Base-by-base conservation (phyloP, 2,329 filamentous ascomycete genomes). In the Erysiphe pulchra region DNA sequence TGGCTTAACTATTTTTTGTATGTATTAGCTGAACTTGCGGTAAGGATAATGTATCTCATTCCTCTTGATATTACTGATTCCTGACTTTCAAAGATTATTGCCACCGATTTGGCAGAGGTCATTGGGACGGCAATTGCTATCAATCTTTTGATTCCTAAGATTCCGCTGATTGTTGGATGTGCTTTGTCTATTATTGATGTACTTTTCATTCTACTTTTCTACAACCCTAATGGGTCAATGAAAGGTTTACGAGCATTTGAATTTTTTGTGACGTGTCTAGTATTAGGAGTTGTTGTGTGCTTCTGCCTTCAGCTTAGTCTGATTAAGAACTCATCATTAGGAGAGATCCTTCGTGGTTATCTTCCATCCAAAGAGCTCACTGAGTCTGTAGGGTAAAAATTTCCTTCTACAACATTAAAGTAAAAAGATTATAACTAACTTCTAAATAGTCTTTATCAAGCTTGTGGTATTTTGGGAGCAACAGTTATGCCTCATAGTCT, bases 391-490 rank as follows among this genome's bases (percentile, higher is more conserved):
- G 76, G 68, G 60, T 68, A 52, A 17, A 44, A 16, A 2, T 16
- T 12, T 13, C 38, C 37, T 6, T 6, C 20, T 24, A 6, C 20
- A 24, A 24, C 20, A 3, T 24, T 24, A 24, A 24, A 3, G 20
- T 6, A 3, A 24, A 17, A 18, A 5, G 12, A 42, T 30, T 14
- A 11, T 30, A n/a, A 9, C 18, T 6, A 38, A 8, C n/a, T n/a
- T 3, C 8, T n/a, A 1, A 24, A 2, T 46, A 60, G 65, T 42
- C 55, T 77, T 0, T 81, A 80, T 56, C 75, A 80, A 59, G 71
- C 78, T 1, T 85, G 80, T 50, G 80, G 80, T 45, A 85, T 85
- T 47, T 65, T 85, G 0, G 80, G 80, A 1, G 80, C 80, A 3
- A 85, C 80, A 0, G 77, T 80, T 20, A 79, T 80, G 75, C 75